These are phyloP conservation scores for Evansstolkia leycettana DNA, from an alignment of 495 filamentous ascomycete species.

Conservation along the genomic window DNA sequence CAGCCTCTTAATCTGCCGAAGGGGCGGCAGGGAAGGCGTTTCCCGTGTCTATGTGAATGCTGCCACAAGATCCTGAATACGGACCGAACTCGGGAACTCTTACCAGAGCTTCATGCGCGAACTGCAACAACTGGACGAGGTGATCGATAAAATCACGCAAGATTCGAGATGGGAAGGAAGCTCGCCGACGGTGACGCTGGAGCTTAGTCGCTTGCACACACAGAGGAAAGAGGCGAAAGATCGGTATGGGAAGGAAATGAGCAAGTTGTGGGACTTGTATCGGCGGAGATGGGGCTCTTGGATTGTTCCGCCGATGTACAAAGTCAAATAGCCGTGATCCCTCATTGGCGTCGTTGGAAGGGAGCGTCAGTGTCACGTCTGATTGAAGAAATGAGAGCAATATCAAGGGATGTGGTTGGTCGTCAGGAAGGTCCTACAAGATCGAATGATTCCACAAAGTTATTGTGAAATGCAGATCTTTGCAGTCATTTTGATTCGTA, in stretches of 20 bases:
- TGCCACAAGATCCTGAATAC: neutral
- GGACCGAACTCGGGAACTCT: neutral
- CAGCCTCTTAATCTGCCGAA: neutral
- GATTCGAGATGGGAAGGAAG: too few relatives aligned
- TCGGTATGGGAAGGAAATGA: neutral
- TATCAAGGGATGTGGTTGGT: too few relatives aligned
- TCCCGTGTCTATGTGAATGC: neutral
- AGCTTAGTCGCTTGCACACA: conserved; percentile 2
- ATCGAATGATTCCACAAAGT: too few relatives aligned
- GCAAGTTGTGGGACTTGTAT: neutral
- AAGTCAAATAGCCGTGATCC: too few relatives aligned
- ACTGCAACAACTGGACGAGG: neutral
- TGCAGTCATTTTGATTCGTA: neutral
- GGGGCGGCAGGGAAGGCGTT: neutral
- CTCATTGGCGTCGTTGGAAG: too few relatives aligned
- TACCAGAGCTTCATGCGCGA: neutral
- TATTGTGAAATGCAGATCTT: too few relatives aligned
- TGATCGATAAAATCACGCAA: neutral
- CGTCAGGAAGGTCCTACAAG: too few relatives aligned
- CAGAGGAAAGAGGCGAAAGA: conserved; percentile 2
- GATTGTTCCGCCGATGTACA: neutral
- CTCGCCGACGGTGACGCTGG: neutral
- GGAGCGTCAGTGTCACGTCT: too few relatives aligned
- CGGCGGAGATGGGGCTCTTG: neutral
- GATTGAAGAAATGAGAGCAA: too few relatives aligned